phyloP scores from a whole-genome alignment of 148 eudicot species.

The Silene conica region DNA sequence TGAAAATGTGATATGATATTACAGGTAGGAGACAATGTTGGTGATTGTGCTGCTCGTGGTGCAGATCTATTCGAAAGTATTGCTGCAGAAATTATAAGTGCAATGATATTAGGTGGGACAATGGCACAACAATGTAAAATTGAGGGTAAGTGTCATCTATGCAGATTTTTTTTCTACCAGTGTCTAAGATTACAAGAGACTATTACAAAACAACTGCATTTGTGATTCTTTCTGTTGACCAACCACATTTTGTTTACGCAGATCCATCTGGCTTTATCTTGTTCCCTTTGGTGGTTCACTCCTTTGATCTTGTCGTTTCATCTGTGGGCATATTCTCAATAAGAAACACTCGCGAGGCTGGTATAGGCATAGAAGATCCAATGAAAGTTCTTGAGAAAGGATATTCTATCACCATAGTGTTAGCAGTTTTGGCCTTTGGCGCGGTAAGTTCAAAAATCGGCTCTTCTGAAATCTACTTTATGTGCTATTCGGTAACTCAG shows the following conservation, averaged over 20 bases:
- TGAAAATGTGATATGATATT: slow-evolving; percentile 16
- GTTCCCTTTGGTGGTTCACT: slow-evolving; percentile 97
- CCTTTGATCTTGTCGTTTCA: slow-evolving; percentile 92
- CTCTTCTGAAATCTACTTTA: background rate
- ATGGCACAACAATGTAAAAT: slow-evolving; percentile 96
- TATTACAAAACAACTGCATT: background rate
- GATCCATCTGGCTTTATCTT: slow-evolving; percentile 98
- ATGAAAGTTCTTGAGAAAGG: slow-evolving; percentile 95
- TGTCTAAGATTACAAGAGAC: background rate
- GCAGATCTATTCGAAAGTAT: slow-evolving; percentile 99
- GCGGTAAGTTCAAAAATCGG: slow-evolving; percentile 45
- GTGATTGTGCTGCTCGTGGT: slow-evolving; percentile 99
- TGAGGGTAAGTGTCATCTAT: slow-evolving; percentile 50
- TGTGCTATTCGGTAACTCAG: background rate
- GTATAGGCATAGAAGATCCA: slow-evolving; percentile 70
- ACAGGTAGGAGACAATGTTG: slow-evolving; percentile 99
- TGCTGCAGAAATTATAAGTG: slow-evolving; percentile 98
- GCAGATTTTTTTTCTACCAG: slow-evolving; percentile 2
- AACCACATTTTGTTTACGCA: slow-evolving; percentile 40
- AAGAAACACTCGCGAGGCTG: slow-evolving; percentile 69
- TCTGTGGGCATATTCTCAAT: slow-evolving; percentile 92
- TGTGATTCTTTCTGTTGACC: slow-evolving; percentile 6
- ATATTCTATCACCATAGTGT: slow-evolving; percentile 74
- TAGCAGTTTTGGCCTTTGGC: slow-evolving; percentile 91
- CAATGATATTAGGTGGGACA: slow-evolving; percentile 97